Conservation (phyloP, 768 basidiomycete genomes). For the Amyloporia xantha region DNA sequence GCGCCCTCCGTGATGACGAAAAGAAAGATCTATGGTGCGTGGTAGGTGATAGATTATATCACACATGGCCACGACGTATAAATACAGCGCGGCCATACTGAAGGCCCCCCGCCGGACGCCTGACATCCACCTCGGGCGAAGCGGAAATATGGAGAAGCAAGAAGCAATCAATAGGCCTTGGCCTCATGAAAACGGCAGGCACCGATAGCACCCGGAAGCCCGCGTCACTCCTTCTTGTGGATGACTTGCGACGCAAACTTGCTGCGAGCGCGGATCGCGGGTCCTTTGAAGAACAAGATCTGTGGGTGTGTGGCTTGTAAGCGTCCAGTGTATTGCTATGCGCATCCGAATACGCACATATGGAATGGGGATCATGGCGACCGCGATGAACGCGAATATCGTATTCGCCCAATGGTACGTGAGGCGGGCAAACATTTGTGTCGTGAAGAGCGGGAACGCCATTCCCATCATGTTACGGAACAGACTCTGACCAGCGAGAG, state of each 20-base stretch:
- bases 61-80: neutral
- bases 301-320: conserved; percentile 5
- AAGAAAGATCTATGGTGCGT: neutral
- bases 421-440: conserved; percentile 37
- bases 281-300: conserved; percentile 22
- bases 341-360: conserved; percentile 28
- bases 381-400: conserved; percentile 34
- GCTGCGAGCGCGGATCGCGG: conserved; percentile 13
- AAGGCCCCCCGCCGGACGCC: neutral
- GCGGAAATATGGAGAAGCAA: neutral
- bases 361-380: conserved; percentile 39
- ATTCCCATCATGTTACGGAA: conserved; percentile 36
- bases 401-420: conserved; percentile 46
- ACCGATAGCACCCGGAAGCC: no score
- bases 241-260: neutral
- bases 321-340: no score
- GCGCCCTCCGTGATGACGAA: neutral
- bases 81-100: neutral
- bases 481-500: conserved; percentile 46
- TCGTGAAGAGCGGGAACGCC: conserved; percentile 45
- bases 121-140: neutral
- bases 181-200: neutral
- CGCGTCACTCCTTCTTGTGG: neutral
- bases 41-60: neutral
- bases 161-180: neutral